Conservation (phyloP, 805 yeast species). For the Barnettozyma pratensis region DNA sequence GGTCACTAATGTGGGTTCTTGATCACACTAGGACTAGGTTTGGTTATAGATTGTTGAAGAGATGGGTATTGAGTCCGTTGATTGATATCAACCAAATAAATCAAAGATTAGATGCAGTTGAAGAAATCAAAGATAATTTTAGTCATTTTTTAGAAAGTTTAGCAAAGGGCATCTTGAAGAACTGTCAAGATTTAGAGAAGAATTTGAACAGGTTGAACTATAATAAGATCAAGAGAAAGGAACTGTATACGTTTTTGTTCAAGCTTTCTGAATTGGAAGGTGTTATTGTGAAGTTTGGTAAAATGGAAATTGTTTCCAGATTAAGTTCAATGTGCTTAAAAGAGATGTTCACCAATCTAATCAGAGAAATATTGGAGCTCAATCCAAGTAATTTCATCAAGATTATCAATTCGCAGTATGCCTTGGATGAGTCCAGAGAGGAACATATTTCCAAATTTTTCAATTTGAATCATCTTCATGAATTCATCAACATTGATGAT, state of each 20-base stretch:
- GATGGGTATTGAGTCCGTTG: conserved; percentile 78
- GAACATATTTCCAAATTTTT: conserved; percentile 42
- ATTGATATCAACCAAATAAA: conserved; percentile 47
- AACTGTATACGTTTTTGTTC: conserved; percentile 48
- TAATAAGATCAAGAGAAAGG: conserved; percentile 52
- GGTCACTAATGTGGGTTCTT: conserved; percentile 74
- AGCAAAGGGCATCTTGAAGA: conserved; percentile 26
- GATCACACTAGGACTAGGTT: conserved; percentile 76
- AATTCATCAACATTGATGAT: conserved; percentile 18
- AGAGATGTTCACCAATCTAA: conserved; percentile 33
- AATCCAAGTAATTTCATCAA: conserved; percentile 32
- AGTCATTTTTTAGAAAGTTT: conserved; percentile 34
- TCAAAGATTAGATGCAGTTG: conserved; percentile 59
- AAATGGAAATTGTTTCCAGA: conserved; percentile 20
- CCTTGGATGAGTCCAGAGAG: conserved; percentile 46
- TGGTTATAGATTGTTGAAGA: conserved; percentile 61
- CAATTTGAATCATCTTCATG: conserved; percentile 29
- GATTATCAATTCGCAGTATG: conserved; percentile 46
- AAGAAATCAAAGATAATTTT: conserved; percentile 37
- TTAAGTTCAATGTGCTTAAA: conserved; percentile 31
- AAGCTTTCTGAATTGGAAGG: conserved; percentile 31
- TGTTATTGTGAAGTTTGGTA: conserved; percentile 25
- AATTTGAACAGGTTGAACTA: conserved; percentile 56
- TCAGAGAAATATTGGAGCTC: conserved; percentile 27
- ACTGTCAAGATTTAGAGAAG: conserved; percentile 53